These are phyloP conservation scores for Rhizophagus sp. DNA, from an alignment of 192 early-diverging fungal species.

Conservation along the genomic window DNA sequence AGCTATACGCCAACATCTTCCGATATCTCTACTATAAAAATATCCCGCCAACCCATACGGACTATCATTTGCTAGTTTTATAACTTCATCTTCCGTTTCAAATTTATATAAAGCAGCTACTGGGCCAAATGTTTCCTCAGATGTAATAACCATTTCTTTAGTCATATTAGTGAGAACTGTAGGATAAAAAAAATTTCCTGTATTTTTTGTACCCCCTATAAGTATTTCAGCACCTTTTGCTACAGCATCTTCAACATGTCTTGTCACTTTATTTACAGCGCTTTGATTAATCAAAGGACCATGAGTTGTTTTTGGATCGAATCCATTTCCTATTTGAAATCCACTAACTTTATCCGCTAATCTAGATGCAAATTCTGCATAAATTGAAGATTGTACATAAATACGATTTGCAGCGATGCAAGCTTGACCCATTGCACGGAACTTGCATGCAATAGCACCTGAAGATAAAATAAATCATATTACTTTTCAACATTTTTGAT, in stretches of 20 bases:
- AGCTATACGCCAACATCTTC: slow-evolving; percentile 77
- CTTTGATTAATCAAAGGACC: slow-evolving; percentile 80
- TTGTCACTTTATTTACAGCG: slow-evolving; percentile 67
- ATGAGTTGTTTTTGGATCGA: slow-evolving; percentile 61
- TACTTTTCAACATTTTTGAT: neutral
- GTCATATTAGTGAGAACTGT: slow-evolving; percentile 76
- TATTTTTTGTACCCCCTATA: slow-evolving; percentile 57
- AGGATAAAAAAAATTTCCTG: slow-evolving; percentile 81
- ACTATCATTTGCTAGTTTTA: slow-evolving; percentile 73
- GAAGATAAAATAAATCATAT: slow-evolving; percentile 15
- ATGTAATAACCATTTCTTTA: slow-evolving; percentile 65
- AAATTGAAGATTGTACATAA: slow-evolving; percentile 70
- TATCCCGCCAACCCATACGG: slow-evolving; percentile 80
- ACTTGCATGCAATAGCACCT: slow-evolving; percentile 62
- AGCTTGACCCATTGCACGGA: slow-evolving; percentile 78
- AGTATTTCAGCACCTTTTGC: slow-evolving; percentile 69
- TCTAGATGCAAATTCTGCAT: slow-evolving; percentile 60
- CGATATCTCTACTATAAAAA: slow-evolving; percentile 77
- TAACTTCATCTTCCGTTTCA: slow-evolving; percentile 75
- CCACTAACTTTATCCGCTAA: slow-evolving; percentile 54
- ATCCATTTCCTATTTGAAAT: slow-evolving; percentile 76
- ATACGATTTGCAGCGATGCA: slow-evolving; percentile 80
- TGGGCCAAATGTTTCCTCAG: slow-evolving; percentile 92
- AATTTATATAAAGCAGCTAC: slow-evolving; percentile 80
- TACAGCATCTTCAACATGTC: slow-evolving; percentile 72